phyloP scores from a whole-genome alignment of 257 asterid species.

The Forsythia viridissima region DNA sequence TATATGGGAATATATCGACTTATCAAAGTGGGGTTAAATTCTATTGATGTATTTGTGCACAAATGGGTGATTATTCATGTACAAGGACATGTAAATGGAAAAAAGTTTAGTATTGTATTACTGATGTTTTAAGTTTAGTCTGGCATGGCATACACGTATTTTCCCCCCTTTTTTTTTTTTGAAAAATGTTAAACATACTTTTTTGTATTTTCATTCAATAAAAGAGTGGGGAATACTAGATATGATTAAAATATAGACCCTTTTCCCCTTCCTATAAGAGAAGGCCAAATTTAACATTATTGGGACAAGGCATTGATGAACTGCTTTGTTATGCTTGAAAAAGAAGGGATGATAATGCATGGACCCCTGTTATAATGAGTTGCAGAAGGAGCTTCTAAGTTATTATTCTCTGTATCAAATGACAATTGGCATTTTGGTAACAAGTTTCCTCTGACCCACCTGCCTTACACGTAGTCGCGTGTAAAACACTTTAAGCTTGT shows the following conservation, averaged over 20 bases:
- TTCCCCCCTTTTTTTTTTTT: background rate
- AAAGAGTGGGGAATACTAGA: no score
- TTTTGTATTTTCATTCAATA: no score
- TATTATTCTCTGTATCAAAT: no score
- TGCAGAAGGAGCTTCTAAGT: background rate
- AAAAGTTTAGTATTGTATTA: background rate
- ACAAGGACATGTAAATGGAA: background rate
- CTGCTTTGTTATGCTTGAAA: background rate
- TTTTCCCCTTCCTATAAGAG: background rate
- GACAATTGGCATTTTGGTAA: no score
- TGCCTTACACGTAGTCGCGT: no score
- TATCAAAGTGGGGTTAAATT: conserved; percentile 17
- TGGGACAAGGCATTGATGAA: background rate
- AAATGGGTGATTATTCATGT: background rate
- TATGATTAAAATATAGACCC: no score
- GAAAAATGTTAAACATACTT: no score
- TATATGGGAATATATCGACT: conserved; percentile 24
- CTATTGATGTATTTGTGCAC: conserved; percentile 18
- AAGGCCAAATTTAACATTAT: background rate
- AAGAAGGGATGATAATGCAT: background rate
- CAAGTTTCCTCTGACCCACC: no score
- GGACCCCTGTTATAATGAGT: background rate
- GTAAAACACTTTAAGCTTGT: no score
- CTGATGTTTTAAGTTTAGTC: background rate
- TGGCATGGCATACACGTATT: no score